Percentiles rank a stretch among this genome's conserved stretches.
These are phyloP conservation scores for Astrothelium macrocarpum DNA, from an alignment of 495 filamentous ascomycete genomes.

Conservation along the genomic window DNA sequence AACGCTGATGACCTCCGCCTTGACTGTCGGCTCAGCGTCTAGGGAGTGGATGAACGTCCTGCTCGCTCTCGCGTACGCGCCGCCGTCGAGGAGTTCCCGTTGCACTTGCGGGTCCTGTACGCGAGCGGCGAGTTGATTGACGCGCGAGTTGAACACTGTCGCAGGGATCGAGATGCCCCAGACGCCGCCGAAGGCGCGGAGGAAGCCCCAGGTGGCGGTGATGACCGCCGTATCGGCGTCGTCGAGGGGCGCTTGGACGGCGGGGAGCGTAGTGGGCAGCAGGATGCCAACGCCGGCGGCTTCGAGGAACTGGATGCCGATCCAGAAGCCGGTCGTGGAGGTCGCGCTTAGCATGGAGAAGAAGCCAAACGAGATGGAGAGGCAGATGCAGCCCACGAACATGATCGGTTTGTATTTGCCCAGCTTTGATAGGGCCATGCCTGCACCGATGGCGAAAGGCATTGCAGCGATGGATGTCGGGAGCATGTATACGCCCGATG, in stretches of 20 bases:
- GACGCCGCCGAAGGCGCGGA: conserved; percentile 58
- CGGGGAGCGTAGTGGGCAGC: conserved; percentile 8
- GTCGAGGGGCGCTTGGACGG: conserved; percentile 13
- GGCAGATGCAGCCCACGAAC: conserved; percentile 2
- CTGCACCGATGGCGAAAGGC: background rate
- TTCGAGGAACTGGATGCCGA: conserved; percentile 5
- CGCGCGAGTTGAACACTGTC: conserved; percentile 47
- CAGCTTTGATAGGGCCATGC: conserved; percentile 1
- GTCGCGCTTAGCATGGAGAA: conserved; percentile 6
- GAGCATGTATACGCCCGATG: conserved; percentile 2
- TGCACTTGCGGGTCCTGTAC: conserved; percentile 26
- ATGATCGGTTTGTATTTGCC: conserved; percentile 10
- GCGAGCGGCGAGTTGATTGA: conserved; percentile 23
- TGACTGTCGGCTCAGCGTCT: conserved; percentile 14
- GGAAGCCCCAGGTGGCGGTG: conserved; percentile 38
- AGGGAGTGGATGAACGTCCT: conserved; percentile 33
- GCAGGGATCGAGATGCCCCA: conserved; percentile 45
- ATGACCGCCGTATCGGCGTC: conserved; percentile 35
- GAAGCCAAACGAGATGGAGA: conserved; percentile 7
- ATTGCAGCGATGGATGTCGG: conserved; percentile 40
- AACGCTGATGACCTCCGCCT: conserved; percentile 3
- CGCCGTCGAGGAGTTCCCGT: conserved; percentile 26
- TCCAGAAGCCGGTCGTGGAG: conserved; percentile 5
- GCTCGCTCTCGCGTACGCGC: conserved; percentile 37
- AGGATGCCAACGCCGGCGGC: conserved; percentile 6